phyloP scores from a whole-genome alignment of 2,329 filamentous ascomycete genomes.

The Ascochyta rabiei region DNA sequence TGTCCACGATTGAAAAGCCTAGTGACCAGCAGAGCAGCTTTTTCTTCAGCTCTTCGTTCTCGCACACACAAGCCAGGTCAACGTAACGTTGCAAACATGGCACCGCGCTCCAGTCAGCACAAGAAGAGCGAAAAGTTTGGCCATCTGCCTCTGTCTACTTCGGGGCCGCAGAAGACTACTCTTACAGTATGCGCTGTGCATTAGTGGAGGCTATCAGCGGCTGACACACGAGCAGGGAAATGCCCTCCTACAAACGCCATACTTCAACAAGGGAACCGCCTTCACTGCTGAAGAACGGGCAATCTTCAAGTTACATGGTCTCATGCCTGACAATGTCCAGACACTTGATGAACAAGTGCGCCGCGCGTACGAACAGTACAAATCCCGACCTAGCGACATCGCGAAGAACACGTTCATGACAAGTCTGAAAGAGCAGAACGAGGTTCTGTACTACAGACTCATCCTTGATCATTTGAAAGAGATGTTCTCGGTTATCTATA shows the following conservation, averaged over 20 bases:
- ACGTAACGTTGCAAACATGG: constrained; percentile 15
- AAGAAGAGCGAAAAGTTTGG: constrained; percentile 46
- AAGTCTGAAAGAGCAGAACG: constrained; percentile 83
- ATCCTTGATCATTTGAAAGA: constrained; percentile 79
- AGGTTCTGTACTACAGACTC: constrained; percentile 80
- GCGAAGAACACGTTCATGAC: constrained; percentile 90
- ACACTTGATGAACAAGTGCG: constrained; percentile 76
- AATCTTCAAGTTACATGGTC: constrained; percentile 72
- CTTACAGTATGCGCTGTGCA: constrained; percentile 40
- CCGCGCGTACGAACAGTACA: constrained; percentile 82
- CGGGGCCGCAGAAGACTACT: constrained; percentile 48
- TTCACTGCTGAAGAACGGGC: constrained; percentile 73
- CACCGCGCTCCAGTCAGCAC: constrained; percentile 17
- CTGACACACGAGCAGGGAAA: constrained; percentile 36
- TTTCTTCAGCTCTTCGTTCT: background rate
- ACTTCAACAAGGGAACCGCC: constrained; percentile 84
- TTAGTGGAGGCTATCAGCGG: background rate
- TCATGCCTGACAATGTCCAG: constrained; percentile 75
- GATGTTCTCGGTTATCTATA: constrained; percentile 92
- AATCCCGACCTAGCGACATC: constrained; percentile 64
- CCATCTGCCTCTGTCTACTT: constrained; percentile 50
- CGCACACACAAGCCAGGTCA: background rate
- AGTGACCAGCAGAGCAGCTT: background rate
- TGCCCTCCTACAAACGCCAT: constrained; percentile 67
- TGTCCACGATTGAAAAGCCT: background rate